phyloP scores from a whole-genome alignment of 2,329 filamentous ascomycete genomes.

The Sarocladium brachiariae region DNA sequence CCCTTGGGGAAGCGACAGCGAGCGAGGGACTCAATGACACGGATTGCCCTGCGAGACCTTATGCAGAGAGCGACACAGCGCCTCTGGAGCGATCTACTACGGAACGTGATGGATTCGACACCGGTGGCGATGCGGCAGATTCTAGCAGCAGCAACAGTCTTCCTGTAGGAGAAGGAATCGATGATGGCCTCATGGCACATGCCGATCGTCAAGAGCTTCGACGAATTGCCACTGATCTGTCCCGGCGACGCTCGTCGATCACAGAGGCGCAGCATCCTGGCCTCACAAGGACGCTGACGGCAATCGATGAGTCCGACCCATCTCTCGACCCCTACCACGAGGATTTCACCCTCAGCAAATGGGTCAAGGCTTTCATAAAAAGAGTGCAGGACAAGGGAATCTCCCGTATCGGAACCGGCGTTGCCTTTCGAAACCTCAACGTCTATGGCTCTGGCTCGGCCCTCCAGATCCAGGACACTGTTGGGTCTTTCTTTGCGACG shows the following conservation, averaged over 20 bases:
- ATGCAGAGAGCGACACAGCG: not conserved
- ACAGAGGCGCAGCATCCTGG: not conserved
- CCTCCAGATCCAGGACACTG: conserved; percentile 62
- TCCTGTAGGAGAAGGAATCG: no score
- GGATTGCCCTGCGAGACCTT: not conserved
- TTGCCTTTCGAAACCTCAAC: conserved; percentile 58
- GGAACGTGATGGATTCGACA: no score
- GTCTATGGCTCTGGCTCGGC: conserved; percentile 62
- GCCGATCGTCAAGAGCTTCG: conserved; percentile 21
- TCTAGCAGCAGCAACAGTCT: no score
- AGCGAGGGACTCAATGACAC: not conserved
- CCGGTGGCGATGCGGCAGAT: no score
- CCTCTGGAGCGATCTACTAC: no score
- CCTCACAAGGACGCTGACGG: conserved; percentile 6
- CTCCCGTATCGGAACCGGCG: conserved; percentile 45
- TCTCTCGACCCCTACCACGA: conserved; percentile 29
- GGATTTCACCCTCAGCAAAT: conserved; percentile 35
- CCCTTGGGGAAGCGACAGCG: not conserved
- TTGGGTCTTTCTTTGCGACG: conserved; percentile 50
- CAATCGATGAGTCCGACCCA: conserved; percentile 19
- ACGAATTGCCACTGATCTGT: conserved; percentile 23
- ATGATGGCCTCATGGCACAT: conserved; percentile 15
- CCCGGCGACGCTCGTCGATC: conserved; percentile 15
- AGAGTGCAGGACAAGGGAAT: conserved; percentile 49
- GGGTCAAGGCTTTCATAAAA: conserved; percentile 31